Conservation (phyloP, 164 flowering plant species). For the Liriodendron chinense region DNA sequence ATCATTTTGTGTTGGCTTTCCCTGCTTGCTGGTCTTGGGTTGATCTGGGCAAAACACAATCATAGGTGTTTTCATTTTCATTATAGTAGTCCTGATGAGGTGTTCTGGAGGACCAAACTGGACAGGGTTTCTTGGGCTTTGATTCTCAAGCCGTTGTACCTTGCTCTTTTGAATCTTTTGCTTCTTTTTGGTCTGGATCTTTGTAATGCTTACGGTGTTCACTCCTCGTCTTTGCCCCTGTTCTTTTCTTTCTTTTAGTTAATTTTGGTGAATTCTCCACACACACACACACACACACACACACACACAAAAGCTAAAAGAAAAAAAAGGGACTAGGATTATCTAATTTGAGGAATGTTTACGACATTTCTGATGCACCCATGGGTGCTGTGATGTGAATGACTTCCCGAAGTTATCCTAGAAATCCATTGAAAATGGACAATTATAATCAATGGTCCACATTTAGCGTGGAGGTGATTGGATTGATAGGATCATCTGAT, state of each 20-base stretch:
- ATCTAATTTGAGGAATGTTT: background rate
- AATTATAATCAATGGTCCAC: background rate
- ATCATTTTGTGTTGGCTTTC: background rate
- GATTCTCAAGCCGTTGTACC: too few relatives aligned
- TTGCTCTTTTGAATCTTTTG: too few relatives aligned
- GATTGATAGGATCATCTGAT: background rate
- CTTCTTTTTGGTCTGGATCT: too few relatives aligned
- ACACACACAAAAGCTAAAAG: too few relatives aligned
- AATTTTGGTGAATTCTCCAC: too few relatives aligned
- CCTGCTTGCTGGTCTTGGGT: background rate
- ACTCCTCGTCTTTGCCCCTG: too few relatives aligned
- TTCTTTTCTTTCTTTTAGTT: background rate
- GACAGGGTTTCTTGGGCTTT: too few relatives aligned
- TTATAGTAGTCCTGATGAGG: background rate
- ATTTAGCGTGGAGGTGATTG: background rate
- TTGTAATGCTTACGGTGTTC: too few relatives aligned
- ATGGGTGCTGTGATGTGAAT: background rate
- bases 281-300: too few relatives aligned
- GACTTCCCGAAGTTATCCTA: background rate
- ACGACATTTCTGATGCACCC: background rate
- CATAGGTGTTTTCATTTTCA: background rate
- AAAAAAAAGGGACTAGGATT: background rate
- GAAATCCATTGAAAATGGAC: background rate
- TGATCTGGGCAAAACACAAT: background rate
- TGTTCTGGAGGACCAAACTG: background rate